A percentile compares a stretch with the other conserved stretches of the same genome.
phyloP scores from a whole-genome alignment of 306 rosid species.

The Prunus campanulata region DNA sequence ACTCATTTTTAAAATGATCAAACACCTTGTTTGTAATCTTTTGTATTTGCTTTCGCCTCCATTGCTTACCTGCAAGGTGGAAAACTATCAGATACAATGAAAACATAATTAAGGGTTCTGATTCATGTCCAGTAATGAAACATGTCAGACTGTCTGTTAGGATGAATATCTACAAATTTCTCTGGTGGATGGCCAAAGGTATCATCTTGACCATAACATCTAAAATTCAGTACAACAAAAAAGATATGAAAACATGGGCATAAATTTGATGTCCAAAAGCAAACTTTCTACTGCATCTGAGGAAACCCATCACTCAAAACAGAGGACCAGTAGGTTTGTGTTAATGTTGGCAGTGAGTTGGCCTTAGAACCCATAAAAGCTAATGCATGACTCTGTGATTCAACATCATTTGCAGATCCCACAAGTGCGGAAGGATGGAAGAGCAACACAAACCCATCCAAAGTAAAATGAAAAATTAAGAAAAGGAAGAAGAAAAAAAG shows the following conservation, averaged over 20 bases:
- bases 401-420: not conserved
- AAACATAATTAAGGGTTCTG: not conserved
- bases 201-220: not conserved
- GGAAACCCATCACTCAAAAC: not conserved
- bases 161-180: not conserved
- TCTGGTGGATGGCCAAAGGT: not conserved
- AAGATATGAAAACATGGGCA: not conserved
- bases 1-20: conserved; percentile 32
- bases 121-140: not conserved
- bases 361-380: not conserved
- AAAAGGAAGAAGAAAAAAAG: not conserved
- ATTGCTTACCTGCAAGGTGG: conserved; percentile 56
- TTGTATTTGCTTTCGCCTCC: conserved; percentile 58
- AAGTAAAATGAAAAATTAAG: not conserved
- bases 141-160: not conserved
- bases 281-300: not conserved
- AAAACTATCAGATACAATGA: conserved; percentile 7
- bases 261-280: not conserved
- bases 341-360: not conserved
- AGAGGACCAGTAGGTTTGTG: not conserved
- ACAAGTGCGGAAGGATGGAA: not conserved
- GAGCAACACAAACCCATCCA: not conserved
- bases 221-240: not conserved
- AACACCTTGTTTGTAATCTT: conserved; percentile 62
- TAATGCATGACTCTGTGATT: not conserved